These are phyloP conservation scores for Globisporangium megalacanthum DNA, from an alignment of 352 stramenopile genomes.

Conservation along the genomic window DNA sequence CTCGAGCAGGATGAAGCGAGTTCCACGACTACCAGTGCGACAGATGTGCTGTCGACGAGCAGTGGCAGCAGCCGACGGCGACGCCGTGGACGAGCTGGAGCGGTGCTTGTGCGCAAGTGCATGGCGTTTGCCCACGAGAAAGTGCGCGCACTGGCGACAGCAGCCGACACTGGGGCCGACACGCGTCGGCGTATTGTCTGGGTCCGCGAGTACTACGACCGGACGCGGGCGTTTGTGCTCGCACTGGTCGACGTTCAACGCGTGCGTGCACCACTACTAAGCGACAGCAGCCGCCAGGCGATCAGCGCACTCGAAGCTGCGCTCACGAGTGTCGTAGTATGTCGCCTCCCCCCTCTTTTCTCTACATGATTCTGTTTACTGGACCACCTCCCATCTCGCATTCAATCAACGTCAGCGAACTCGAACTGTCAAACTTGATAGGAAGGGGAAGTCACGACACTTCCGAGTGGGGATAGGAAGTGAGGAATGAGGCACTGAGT, in stretches of 20 bases:
- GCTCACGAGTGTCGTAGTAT: slow-evolving; percentile 10
- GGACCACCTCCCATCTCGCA: no score
- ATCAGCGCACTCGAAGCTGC: slow-evolving; percentile 21
- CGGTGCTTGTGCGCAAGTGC: slow-evolving; percentile 39
- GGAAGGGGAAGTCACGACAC: no score
- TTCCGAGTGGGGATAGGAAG: not conserved
- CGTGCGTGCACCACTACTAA: slow-evolving; percentile 9
- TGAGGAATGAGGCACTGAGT: not conserved
- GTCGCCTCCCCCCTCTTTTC: not conserved
- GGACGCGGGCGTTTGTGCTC: slow-evolving; percentile 3
- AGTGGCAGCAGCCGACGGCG: slow-evolving; percentile 14
- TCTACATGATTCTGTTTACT: no score
- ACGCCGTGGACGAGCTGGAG: slow-evolving; percentile 25
- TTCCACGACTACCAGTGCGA: slow-evolving; percentile 1
- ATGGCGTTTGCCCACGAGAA: slow-evolving; percentile 14
- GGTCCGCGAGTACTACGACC: slow-evolving; percentile 10
- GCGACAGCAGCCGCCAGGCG: slow-evolving; percentile 19
- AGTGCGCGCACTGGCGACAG: slow-evolving; percentile 2
- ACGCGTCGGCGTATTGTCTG: slow-evolving; percentile 3
- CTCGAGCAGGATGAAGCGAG: slow-evolving; percentile 25
- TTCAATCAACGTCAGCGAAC: not conserved
- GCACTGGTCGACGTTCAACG: slow-evolving; percentile 14
- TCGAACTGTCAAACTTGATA: no score
- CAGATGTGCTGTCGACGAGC: not conserved
- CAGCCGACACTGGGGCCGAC: not conserved